These are phyloP conservation scores for Pseudogymnoascus destructans DNA, from an alignment of 2,329 filamentous ascomycete genomes.

Conservation along the genomic window DNA sequence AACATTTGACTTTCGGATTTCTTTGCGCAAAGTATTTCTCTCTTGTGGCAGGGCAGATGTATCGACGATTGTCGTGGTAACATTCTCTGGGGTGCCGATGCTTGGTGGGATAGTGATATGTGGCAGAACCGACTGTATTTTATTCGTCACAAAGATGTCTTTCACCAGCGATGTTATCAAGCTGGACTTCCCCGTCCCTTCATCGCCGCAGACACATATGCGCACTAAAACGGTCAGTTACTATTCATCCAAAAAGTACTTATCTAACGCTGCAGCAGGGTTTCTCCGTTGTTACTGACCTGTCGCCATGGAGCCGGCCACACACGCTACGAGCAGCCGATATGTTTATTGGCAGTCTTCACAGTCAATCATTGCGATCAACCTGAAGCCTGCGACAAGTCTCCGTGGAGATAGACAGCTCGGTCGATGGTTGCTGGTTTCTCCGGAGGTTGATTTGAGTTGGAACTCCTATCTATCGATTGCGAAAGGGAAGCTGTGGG, in stretches of 20 bases:
- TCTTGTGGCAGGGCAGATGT: constrained; percentile 93
- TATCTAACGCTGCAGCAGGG: not conserved
- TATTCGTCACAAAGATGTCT: constrained; percentile 88
- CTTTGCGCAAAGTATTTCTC: constrained; percentile 75
- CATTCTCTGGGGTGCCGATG: constrained; percentile 87
- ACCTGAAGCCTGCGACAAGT: not conserved
- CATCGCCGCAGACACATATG: constrained; percentile 92
- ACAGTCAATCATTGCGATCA: constrained; percentile 8
- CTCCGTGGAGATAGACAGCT: not conserved
- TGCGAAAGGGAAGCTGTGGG: constrained; percentile 5
- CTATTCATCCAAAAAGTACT: not conserved
- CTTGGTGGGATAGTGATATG: constrained; percentile 90
- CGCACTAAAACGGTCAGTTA: constrained; percentile 42
- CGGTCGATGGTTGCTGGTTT: not conserved
- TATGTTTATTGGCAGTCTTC: not conserved
- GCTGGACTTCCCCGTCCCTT: constrained; percentile 87
- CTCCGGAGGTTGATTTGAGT: not conserved
- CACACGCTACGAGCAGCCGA: not conserved
- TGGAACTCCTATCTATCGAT: constrained; percentile 6
- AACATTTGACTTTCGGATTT: constrained; percentile 93
- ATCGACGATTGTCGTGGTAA: constrained; percentile 94
- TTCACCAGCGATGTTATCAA: constrained; percentile 93
- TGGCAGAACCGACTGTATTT: constrained; percentile 87
- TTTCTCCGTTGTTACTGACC: constrained; percentile 5
- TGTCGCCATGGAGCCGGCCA: constrained; percentile 11